A percentile compares a stretch with the other conserved stretches of the same genome.
These are phyloP conservation scores for Thymus mandschuricus DNA, from an alignment of 257 asterid species.

Conservation along the genomic window DNA sequence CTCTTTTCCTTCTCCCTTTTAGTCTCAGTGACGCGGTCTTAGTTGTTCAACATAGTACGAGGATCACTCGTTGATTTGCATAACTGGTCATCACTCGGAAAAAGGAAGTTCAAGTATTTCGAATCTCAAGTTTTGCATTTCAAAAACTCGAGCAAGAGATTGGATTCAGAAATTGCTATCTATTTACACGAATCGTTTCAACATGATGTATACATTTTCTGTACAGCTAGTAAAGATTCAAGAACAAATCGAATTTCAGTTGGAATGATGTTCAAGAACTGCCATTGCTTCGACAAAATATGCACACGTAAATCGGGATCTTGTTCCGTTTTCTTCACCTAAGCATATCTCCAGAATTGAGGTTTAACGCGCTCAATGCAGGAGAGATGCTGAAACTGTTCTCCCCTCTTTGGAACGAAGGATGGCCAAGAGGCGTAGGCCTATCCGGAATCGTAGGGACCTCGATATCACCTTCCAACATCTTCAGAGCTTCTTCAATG, in stretches of 20 bases:
- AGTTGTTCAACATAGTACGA: neutral
- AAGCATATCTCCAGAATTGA: conserved; percentile 69
- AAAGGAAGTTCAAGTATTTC: too few species aligned
- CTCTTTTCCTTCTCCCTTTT: neutral
- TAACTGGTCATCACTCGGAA: neutral
- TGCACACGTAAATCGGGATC: neutral
- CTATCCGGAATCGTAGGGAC: conserved; percentile 78
- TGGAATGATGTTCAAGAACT: conserved; percentile 13
- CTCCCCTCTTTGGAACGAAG: conserved; percentile 48
- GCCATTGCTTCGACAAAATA: neutral
- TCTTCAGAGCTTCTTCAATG: conserved; percentile 75
- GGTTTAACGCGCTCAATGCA: conserved; percentile 52
- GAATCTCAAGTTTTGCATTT: neutral
- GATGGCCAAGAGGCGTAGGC: conserved; percentile 77
- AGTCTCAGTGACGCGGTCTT: neutral
- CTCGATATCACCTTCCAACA: conserved; percentile 91
- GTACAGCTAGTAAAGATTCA: neutral
- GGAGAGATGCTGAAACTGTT: conserved; percentile 62
- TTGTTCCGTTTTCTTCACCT: conserved; percentile 40
- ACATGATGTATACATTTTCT: neutral
- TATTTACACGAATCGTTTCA: neutral
- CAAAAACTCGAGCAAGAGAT: neutral
- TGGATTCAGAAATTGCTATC: neutral
- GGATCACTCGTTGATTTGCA: neutral
- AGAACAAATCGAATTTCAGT: conserved; percentile 13